Evolutionary conservation across 202 grass and related monocot species (phyloP), one percentile per base, ranked within the genome.

Genomic region (Setaria italica): DNA sequence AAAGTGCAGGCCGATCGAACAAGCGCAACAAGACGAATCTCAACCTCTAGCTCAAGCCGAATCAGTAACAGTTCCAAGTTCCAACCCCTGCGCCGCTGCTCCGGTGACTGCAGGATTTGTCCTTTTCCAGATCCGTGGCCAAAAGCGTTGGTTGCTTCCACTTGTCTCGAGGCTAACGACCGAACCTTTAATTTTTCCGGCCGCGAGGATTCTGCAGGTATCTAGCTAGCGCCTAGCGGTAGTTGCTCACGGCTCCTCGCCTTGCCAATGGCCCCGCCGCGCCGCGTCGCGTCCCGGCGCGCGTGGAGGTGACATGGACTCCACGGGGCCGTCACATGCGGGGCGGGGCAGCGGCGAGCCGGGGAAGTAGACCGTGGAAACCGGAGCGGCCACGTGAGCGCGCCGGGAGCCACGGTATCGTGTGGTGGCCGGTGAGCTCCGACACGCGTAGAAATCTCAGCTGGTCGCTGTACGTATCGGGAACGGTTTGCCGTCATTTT

Each of bases 251-350:
- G 20, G 46, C 81, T 76, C 43, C 45, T 11, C 4, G 81, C 43
- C 1, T 46, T 10, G 9, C 81, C 2, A 5, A 2, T 20, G 45
- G n/a, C 45, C 20, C 41, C 48, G 46, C n/a, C 51, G 34, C 73
- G 62, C 41, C 19, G 20, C 37, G n/a, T 0, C 47, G 25, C 25
- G 25, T 25, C 25, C 25, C 25, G 25, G 25, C 25, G 78, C 78
- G 79, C 79, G 80, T 71, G 80, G 80, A 20, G 67, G 19, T 71
- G 74, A 85, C 83, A 70, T 78, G 83, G 74, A 70, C 73, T 33
- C 72, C 62, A 77, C 82, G 82, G 10, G 82, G 82, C 48, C 66
- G 14, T 54, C 50, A 77, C 82, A 68, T 77, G 73, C 49, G 29
- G 9, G 2, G 39, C 34, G 35, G 35, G 2, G 35, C 39, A 6